Percentiles rank a stretch among this genome's conserved stretches.
Conservation (phyloP, 1,284 basidiomycete species). For the Pseudozyma sp. region DNA sequence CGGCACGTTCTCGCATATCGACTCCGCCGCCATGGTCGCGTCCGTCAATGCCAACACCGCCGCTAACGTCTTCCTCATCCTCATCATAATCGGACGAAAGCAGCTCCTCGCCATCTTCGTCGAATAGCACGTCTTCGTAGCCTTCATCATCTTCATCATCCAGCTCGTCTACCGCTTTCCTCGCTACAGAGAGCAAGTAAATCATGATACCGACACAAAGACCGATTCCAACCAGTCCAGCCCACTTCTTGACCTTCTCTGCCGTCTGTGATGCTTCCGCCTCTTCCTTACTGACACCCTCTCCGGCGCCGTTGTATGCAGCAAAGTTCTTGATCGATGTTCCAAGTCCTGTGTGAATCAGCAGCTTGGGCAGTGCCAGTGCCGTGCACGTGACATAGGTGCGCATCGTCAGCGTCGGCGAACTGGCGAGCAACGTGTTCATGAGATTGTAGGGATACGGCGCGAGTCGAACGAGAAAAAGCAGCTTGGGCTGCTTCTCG, state of each 20-base stretch:
- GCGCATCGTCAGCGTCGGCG: constrained; percentile 80
- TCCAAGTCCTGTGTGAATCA: constrained; percentile 85
- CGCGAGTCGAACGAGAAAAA: constrained; percentile 85
- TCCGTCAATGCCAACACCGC: constrained; percentile 9
- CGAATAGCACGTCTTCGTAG: constrained; percentile 34
- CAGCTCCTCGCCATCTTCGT: constrained; percentile 34
- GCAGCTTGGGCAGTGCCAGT: constrained; percentile 83
- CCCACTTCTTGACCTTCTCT: constrained; percentile 75
- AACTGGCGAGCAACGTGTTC: constrained; percentile 87
- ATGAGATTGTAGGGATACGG: constrained; percentile 79
- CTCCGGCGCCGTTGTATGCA: constrained; percentile 72
- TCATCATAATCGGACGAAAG: constrained; percentile 30
- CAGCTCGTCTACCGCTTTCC: constrained; percentile 82
- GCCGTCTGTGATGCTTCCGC: constrained; percentile 65
- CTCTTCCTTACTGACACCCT: constrained; percentile 50
- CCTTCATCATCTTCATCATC: constrained; percentile 55
- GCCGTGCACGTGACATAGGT: constrained; percentile 85
- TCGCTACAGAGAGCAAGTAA: constrained; percentile 82
- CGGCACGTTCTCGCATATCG: constrained; percentile 50
- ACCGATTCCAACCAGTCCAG: constrained; percentile 77
- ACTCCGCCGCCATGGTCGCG: constrained; percentile 27
- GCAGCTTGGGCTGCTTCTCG: constrained; percentile 82
- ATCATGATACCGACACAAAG: constrained; percentile 81
- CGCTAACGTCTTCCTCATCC: constrained; percentile 20
- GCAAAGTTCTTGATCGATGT: constrained; percentile 84